phyloP scores from a whole-genome alignment of 2,329 filamentous ascomycete genomes.

The Xylariaceae sp. region DNA sequence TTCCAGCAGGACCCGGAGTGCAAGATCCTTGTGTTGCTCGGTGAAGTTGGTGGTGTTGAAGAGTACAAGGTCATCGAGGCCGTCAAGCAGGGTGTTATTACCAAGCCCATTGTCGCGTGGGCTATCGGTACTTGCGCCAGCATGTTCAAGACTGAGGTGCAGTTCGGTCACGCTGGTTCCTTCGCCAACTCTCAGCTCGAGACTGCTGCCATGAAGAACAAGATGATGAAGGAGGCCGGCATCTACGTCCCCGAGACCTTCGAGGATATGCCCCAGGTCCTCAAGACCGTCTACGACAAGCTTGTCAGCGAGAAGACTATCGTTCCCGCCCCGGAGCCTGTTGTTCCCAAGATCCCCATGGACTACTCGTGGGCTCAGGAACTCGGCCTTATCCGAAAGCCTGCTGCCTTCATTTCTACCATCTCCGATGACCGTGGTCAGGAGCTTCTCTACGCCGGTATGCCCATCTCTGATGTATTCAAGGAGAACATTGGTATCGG shows the following conservation, averaged over 20 bases:
- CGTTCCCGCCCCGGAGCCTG: conserved; percentile 78
- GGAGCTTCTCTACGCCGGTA: conserved; percentile 96
- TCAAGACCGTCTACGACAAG: conserved; percentile 80
- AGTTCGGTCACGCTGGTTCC: conserved; percentile 97
- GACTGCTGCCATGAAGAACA: conserved; percentile 95
- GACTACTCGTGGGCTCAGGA: conserved; percentile 99
- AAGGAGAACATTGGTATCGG: conserved; percentile 97
- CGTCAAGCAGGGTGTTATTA: conserved; percentile 89
- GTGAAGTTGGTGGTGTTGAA: conserved; percentile 98
- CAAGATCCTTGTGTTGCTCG: conserved; percentile 93
- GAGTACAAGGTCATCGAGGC: conserved; percentile 99
- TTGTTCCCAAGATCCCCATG: conserved; percentile 97
- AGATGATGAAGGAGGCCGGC: conserved; percentile 90
- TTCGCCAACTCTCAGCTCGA: conserved; percentile 99
- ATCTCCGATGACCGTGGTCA: conserved; percentile 99
- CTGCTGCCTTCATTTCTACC: conserved; percentile 98
- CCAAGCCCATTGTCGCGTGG: conserved; percentile 98
- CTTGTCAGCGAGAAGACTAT: conserved; percentile 81
- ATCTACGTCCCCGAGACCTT: conserved; percentile 95
- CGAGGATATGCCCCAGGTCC: conserved; percentile 78
- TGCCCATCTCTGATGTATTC: conserved; percentile 99
- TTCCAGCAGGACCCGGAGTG: conserved; percentile 96
- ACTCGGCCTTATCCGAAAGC: conserved; percentile 98
- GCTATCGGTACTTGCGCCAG: conserved; percentile 98
- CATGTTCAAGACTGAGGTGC: conserved; percentile 99